Conservation (phyloP, 495 filamentous ascomycete species). For the Xylaria bambusicola region DNA sequence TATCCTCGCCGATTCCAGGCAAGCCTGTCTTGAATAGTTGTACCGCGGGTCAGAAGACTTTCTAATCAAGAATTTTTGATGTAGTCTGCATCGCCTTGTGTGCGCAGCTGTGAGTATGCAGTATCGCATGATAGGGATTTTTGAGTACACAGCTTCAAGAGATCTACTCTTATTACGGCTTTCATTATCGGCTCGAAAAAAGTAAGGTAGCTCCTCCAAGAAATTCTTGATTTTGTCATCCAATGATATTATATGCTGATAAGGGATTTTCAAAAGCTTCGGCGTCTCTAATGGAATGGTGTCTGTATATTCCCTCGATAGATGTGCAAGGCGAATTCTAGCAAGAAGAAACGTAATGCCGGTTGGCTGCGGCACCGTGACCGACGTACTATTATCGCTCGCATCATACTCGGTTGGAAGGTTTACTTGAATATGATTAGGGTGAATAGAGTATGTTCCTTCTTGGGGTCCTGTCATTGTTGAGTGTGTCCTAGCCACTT, state of each 20-base stretch:
- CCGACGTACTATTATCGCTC: slow-evolving; percentile 12
- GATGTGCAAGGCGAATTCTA: slow-evolving; percentile 42
- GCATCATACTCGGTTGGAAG: slow-evolving; percentile 37
- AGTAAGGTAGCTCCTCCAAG: neutral
- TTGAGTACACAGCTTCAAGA: slow-evolving; percentile 40
- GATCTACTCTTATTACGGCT: slow-evolving; percentile 35
- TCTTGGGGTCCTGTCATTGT: slow-evolving; percentile 49
- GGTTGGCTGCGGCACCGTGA: slow-evolving; percentile 30
- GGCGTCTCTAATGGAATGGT: slow-evolving; percentile 33
- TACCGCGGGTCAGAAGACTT: neutral
- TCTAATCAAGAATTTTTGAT: slow-evolving; percentile 28
- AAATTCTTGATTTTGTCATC: neutral
- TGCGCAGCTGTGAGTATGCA: slow-evolving; percentile 45
- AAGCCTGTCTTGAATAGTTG: neutral
- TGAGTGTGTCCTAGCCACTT: slow-evolving; percentile 11
- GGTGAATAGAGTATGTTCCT: slow-evolving; percentile 49
- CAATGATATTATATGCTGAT: slow-evolving; percentile 36
- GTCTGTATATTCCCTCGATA: slow-evolving; percentile 49
- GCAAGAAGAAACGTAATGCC: slow-evolving; percentile 48
- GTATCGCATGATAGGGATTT: slow-evolving; percentile 44
- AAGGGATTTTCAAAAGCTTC: slow-evolving; percentile 35
- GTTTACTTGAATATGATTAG: slow-evolving; percentile 46
- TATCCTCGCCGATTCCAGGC: neutral
- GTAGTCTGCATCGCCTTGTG: slow-evolving; percentile 46
- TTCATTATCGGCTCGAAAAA: slow-evolving; percentile 40